Base-by-base conservation (phyloP, 75 land plant genomes). In the Cunninghamia lanceolata region DNA sequence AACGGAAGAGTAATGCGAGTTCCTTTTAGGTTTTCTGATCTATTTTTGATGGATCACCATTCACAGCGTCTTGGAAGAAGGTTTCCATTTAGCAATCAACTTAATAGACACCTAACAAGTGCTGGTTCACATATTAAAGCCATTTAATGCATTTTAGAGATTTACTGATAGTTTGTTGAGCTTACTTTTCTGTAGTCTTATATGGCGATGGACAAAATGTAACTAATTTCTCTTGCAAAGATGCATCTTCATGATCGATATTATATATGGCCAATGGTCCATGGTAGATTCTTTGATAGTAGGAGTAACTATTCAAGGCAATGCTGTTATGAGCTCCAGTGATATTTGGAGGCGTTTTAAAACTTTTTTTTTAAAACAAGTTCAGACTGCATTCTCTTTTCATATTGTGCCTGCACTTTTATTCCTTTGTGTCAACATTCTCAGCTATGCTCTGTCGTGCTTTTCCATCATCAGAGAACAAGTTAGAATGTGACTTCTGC, bases 21-120 rank as follows among this genome's bases (percentile, higher is more conserved):
- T 43, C 30, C 82, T 13, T 80, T 80, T 43, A 80, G 82, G 82
- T 80, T 45, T 45, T 80, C 32, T 45, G 47, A 80, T 80, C 47
- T 45, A 45, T 80, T 45, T 73, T 80, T 43, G 82, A 80, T 80
- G 45, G 82, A 80, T 80, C 46, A 14, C 13, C 13, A 80, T 80
- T 8, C 82, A 80, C 30, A 11, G 82, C 34, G 4, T 80, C 8
- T 43, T 80, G 34, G 82, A 80, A 78, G 80, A 14, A 76, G 80
- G 80, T 77, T 39, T 38, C 43, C 42, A 25, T 43, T 45, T 80
- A n/a, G 14, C 50, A 9, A n/a, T 80, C 32, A 45, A 45, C 15
- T 45, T 45, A 6, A 45, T 43, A 43, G 82, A 43, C 50, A n/a
- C 15, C 13, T 80, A 40, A 43, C 32, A 80, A n/a, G 16, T 80